phyloP scores from a whole-genome alignment of 1,284 basidiomycete genomes.

The Leccinum colubrinum region DNA sequence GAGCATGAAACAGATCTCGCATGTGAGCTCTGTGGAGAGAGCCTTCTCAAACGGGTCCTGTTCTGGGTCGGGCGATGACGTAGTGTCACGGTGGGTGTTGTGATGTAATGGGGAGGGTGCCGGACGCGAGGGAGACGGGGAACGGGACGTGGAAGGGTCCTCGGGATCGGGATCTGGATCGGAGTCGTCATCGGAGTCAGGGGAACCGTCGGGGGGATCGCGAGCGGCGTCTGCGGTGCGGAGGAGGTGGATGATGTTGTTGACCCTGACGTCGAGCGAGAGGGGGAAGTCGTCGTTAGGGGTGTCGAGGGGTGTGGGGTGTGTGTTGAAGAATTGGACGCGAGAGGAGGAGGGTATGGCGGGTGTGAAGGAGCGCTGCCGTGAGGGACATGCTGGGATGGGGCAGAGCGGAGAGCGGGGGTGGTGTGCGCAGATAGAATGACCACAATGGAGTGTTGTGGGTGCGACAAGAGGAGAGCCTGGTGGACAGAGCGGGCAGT shows the following conservation, averaged over 20 bases:
- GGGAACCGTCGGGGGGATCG: constrained; percentile 13
- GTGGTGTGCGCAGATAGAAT: constrained; percentile 45
- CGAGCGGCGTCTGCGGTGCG: constrained; percentile 26
- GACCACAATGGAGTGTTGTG: constrained; percentile 55
- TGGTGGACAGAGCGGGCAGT: constrained; percentile 43
- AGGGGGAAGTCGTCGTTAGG: constrained; percentile 3
- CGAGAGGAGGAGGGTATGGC: constrained; percentile 32
- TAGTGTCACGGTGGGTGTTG: constrained; percentile 17
- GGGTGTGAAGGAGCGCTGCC: constrained; percentile 18
- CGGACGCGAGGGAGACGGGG: constrained; percentile 4
- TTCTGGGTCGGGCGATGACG: constrained; percentile 23
- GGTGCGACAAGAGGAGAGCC: constrained; percentile 38
- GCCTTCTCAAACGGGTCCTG: constrained; percentile 60
- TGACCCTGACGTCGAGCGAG: constrained; percentile 59
- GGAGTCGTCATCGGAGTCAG: constrained; percentile 26
- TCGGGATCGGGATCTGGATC: constrained; percentile 21
- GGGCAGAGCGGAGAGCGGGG: constrained; percentile 22
- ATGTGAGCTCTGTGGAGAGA: constrained; percentile 73
- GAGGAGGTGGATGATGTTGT: constrained; percentile 55
- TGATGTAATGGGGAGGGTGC: constrained; percentile 6
- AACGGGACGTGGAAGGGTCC: neutral
- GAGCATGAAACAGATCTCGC: constrained; percentile 88
- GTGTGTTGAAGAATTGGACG: constrained; percentile 34
- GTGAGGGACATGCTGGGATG: constrained; percentile 17
- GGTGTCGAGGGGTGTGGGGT: constrained; percentile 15